These are phyloP conservation scores for Wickerhamomyces tratensis DNA, from an alignment of 805 yeast species.

Conservation along the genomic window DNA sequence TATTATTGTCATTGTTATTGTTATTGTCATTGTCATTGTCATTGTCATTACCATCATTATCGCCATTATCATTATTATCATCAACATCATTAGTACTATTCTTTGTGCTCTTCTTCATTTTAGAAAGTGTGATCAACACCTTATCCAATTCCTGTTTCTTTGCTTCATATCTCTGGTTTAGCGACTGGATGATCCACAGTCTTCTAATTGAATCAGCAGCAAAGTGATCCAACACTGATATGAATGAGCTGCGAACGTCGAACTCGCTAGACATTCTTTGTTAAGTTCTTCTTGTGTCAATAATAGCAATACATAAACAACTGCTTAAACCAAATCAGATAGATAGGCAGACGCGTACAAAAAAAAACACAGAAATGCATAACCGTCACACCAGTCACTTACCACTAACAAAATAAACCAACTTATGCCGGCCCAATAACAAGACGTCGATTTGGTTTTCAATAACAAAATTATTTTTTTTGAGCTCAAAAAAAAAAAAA, in stretches of 20 bases:
- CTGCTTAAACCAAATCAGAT: too few relatives aligned
- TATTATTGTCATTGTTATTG: too few relatives aligned
- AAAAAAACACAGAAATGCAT: background rate
- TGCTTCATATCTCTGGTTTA: slow-evolving; percentile 18
- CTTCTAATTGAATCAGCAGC: slow-evolving; percentile 33
- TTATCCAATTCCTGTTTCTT: slow-evolving; percentile 8
- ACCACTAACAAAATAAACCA: background rate
- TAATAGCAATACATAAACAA: too few relatives aligned
- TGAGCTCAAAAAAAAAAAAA: too few relatives aligned
- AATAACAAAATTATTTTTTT: background rate
- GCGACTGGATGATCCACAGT: slow-evolving; percentile 29
- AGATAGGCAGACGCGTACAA: too few relatives aligned
- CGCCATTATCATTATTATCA: background rate
- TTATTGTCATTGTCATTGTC: too few relatives aligned
- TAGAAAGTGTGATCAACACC: slow-evolving; percentile 6
- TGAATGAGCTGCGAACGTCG: slow-evolving; percentile 29
- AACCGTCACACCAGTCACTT: background rate
- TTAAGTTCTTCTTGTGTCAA: too few relatives aligned
- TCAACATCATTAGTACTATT: slow-evolving; percentile 2
- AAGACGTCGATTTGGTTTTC: background rate
- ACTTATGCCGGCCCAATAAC: slow-evolving; percentile 11
- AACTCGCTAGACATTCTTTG: too few relatives aligned
- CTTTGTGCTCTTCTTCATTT: slow-evolving; percentile 3
- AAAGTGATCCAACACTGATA: slow-evolving; percentile 30
- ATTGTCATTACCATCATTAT: too few relatives aligned